Percentiles rank a stretch among this genome's conserved stretches.
phyloP scores from a whole-genome alignment of 306 rosid genomes.

The Vigna mungo region DNA sequence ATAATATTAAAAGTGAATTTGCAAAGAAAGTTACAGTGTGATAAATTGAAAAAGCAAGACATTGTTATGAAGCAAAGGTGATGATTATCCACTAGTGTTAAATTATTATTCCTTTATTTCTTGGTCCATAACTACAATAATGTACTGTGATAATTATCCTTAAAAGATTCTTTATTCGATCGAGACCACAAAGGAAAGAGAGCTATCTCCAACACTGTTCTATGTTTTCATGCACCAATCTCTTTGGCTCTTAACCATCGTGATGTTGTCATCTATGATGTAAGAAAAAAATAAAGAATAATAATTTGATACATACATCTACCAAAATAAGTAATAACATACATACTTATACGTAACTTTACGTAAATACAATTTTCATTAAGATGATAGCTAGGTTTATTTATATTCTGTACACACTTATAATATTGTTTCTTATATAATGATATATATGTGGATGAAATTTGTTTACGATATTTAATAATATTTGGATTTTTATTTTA shows the following conservation, averaged over 20 bases:
- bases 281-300: slow-evolving; percentile 15
- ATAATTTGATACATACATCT: not conserved
- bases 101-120: slow-evolving; percentile 19
- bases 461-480: not conserved
- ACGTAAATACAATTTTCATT: slow-evolving; percentile 1
- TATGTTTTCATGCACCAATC: slow-evolving; percentile 44
- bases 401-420: not conserved
- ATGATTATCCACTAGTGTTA: slow-evolving; percentile 54
- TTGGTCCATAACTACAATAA: not conserved
- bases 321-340: not conserved
- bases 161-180: slow-evolving; percentile 54
- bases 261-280: slow-evolving; percentile 33
- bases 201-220: slow-evolving; percentile 28
- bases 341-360: not conserved
- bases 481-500: not conserved
- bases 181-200: slow-evolving; percentile 25
- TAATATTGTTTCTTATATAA: not conserved
- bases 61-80: not conserved
- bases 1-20: not conserved
- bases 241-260: slow-evolving; percentile 35
- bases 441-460: not conserved
- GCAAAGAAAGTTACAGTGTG: not conserved
- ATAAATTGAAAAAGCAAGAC: not conserved
- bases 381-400: not conserved
- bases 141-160: slow-evolving; percentile 28